Evolutionary conservation across 2,329 filamentous ascomycete genomes (phyloP), one percentile per base, ranked within the genome.

Genomic region (Trichoderma sp.): DNA sequence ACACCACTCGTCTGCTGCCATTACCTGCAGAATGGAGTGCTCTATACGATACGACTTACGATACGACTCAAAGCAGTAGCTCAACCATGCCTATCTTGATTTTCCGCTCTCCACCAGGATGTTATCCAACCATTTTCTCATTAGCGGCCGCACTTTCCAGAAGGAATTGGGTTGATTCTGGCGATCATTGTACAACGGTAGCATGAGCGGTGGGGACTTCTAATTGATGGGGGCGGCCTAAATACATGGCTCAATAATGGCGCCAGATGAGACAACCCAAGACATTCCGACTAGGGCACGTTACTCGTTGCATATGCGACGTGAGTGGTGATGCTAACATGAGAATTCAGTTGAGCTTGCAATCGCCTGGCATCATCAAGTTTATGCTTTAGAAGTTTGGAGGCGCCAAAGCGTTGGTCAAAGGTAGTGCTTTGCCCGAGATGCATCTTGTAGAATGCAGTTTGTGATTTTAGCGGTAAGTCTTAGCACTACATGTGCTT

Each of bases 241-340:
- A 43, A 43, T 3, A 13, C n/a, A 49, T 37, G 40, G 55, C 40
- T 59, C 53, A 47, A 59, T 49, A 59, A 67, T 67, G 40, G 63
- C 55, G 55, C 63, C 63, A 37, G 55, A 59, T 49, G 53, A 49
- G 55, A 49, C 35, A 27, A 59, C 49, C 40, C 7, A 11, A 14
- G n/a, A 31, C 19, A 21, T 14, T 43, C 40, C 27, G 29, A 33
- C 11, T 29, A 7, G 29, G 13, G 19, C 19, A 35, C 27, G 24
- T 27, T 33, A 33, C 27, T 49, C n/a, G n/a, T 11, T 21, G 43
- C 2, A 49, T 49, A 49, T 21, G 43, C 43, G 40, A 4, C 40
- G 10, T 5, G 24, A 49, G 47, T 21, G 47, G 10, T 49, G 47
- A 19, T 47, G n/a, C 47, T 49, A 13, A n/a, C 21, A 5, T 49